phyloP scores from a whole-genome alignment of 306 rosid species.

The Cicer arietinum region DNA sequence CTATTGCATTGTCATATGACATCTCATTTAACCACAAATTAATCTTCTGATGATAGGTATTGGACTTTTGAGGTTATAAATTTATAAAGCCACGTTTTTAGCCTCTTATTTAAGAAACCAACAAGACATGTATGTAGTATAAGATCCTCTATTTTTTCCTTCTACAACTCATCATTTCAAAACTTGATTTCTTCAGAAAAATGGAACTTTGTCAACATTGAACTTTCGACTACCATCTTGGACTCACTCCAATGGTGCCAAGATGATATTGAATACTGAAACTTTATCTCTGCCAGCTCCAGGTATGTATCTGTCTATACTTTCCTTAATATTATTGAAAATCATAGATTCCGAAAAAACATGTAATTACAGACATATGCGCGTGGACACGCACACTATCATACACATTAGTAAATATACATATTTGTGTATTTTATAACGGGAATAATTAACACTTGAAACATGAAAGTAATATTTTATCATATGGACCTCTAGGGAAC shows the following conservation, averaged over 20 bases:
- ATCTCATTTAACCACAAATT: constrained; percentile 23
- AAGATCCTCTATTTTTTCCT: not conserved
- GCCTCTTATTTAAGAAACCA: constrained; percentile 11
- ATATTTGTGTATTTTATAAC: not conserved
- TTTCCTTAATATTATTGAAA: constrained; percentile 14
- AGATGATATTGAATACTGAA: constrained; percentile 55
- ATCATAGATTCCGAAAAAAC: not conserved
- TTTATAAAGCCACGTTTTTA: not conserved
- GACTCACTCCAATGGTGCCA: constrained; percentile 59
- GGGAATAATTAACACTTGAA: constrained; percentile 14
- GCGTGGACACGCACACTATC: not conserved
- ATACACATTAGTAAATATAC: not conserved
- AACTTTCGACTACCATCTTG: constrained; percentile 81
- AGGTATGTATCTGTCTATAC: constrained; percentile 50
- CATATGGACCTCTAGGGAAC: constrained; percentile 56
- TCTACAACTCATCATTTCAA: not conserved
- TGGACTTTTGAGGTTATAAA: not conserved
- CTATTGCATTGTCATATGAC: constrained; percentile 19
- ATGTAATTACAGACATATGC: not conserved
- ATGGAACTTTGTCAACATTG: constrained; percentile 53
- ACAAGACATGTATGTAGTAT: not conserved
- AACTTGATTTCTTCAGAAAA: constrained; percentile 51
- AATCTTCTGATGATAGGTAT: not conserved
- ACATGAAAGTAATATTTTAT: constrained; percentile 25
- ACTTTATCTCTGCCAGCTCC: constrained; percentile 57